phyloP scores from a whole-genome alignment of 495 filamentous ascomycete species.

The Aspergillus cavernicola region DNA sequence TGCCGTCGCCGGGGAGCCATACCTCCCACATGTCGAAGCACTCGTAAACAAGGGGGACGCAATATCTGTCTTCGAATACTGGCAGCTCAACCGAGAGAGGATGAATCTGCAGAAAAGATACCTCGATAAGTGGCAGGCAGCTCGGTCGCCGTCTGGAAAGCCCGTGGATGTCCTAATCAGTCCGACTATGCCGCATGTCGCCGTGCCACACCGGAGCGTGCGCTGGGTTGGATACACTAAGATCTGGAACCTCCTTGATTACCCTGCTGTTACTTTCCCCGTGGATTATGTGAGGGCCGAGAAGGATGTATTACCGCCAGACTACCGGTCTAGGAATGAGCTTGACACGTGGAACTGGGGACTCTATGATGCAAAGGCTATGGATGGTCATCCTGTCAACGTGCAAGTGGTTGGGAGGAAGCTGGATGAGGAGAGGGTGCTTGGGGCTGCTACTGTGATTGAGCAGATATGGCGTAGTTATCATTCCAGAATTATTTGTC shows the following conservation, averaged over 20 bases:
- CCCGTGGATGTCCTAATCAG: slow-evolving; percentile 61
- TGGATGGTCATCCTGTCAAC: slow-evolving; percentile 44
- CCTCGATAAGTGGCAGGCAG: slow-evolving; percentile 52
- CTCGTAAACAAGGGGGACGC: slow-evolving; percentile 45
- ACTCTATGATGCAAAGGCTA: slow-evolving; percentile 40
- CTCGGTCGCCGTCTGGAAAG: slow-evolving; percentile 41
- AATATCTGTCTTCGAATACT: slow-evolving; percentile 53
- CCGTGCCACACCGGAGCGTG: slow-evolving; percentile 47
- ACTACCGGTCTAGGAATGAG: slow-evolving; percentile 48
- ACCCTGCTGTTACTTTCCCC: slow-evolving; percentile 54
- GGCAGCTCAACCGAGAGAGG: slow-evolving; percentile 54
- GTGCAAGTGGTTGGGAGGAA: slow-evolving; percentile 52
- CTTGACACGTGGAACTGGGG: slow-evolving; percentile 50
- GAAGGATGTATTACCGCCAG: slow-evolving; percentile 38
- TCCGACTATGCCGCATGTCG: slow-evolving; percentile 45
- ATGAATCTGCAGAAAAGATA: slow-evolving; percentile 49
- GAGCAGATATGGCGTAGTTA: slow-evolving; percentile 35
- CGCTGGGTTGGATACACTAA: slow-evolving; percentile 56
- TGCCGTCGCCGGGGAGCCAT: slow-evolving; percentile 46
- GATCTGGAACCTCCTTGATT: slow-evolving; percentile 71
- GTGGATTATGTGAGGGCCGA: slow-evolving; percentile 49
- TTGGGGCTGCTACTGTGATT: slow-evolving; percentile 40
- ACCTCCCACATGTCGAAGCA: slow-evolving; percentile 48
- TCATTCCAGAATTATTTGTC: background rate
- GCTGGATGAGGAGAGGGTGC: slow-evolving; percentile 52